Evolutionary conservation across 2,329 filamentous ascomycete genomes (phyloP).

Genomic region (Lomentospora prolificans): DNA sequence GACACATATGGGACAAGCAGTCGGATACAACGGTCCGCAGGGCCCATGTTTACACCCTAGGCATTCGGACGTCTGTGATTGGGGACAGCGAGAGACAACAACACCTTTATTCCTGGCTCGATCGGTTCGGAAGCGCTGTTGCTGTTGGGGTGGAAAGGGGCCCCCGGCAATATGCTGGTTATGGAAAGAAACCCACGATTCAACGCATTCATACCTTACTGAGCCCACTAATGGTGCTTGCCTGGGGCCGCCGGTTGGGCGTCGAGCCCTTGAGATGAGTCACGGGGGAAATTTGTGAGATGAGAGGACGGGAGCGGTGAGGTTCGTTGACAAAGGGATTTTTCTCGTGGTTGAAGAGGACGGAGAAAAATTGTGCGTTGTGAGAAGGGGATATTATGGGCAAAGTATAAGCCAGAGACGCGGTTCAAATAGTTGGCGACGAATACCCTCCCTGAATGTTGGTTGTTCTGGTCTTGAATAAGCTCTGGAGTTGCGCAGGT

Average conservation of each 20-base stretch:
- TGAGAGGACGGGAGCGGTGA: neutral
- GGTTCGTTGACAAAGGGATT: neutral
- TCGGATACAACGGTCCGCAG: neutral
- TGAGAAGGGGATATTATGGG: no score
- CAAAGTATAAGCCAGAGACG: no score
- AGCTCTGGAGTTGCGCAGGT: no score
- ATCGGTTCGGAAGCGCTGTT: neutral
- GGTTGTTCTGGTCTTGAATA: no score
- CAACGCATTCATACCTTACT: neutral
- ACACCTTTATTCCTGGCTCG: neutral
- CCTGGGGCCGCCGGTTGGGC: neutral
- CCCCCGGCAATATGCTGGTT: no score
- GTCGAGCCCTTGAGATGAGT: neutral
- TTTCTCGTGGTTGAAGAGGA: neutral
- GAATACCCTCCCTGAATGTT: no score
- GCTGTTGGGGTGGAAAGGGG: neutral
- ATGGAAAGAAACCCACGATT: no score
- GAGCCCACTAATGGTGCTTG: neutral
- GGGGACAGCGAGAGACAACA: neutral
- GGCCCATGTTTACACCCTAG: neutral
- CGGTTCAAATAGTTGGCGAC: no score
- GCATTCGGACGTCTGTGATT: neutral
- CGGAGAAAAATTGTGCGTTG: no score
- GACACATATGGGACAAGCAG: neutral
- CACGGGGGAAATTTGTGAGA: neutral